Conservation (phyloP, 805 yeast genomes). For the Blastobotrys muscicola region DNA sequence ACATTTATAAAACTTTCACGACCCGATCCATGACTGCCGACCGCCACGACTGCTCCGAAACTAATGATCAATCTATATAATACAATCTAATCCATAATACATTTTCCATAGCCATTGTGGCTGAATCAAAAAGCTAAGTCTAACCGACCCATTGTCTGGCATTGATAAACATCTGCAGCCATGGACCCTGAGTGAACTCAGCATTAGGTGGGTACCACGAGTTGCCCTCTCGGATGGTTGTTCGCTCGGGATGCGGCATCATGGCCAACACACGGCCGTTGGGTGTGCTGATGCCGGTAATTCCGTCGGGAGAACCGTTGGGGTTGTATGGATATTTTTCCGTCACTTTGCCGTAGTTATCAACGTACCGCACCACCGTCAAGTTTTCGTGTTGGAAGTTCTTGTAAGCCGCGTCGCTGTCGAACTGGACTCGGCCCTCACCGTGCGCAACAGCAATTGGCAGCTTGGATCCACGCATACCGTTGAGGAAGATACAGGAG, state of each 20-base stretch:
- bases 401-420: conserved; percentile 34
- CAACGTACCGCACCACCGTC: conserved; percentile 70
- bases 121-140: background rate
- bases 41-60: too few species aligned
- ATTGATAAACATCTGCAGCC: conserved; percentile 86
- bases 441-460: conserved; percentile 99
- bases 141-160: conserved; percentile 82
- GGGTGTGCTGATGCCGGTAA: conserved; percentile 82
- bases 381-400: conserved; percentile 41
- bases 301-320: conserved; percentile 89
- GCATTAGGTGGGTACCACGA: conserved; percentile 76
- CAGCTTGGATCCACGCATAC: conserved; percentile 86
- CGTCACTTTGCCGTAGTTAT: conserved; percentile 80
- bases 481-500: conserved; percentile 63
- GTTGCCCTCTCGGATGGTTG: conserved; percentile 75
- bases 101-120: too few species aligned
- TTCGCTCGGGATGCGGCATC: conserved; percentile 99
- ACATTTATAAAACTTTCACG: too few species aligned
- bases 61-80: too few species aligned
- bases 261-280: conserved; percentile 93
- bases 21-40: too few species aligned
- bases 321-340: conserved; percentile 89
- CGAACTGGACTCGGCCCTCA: conserved; percentile 85
- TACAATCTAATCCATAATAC: too few species aligned
- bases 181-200: conserved; percentile 83